Base-by-base conservation (phyloP, 2,329 filamentous ascomycete species). In the Xylaria sp. region DNA sequence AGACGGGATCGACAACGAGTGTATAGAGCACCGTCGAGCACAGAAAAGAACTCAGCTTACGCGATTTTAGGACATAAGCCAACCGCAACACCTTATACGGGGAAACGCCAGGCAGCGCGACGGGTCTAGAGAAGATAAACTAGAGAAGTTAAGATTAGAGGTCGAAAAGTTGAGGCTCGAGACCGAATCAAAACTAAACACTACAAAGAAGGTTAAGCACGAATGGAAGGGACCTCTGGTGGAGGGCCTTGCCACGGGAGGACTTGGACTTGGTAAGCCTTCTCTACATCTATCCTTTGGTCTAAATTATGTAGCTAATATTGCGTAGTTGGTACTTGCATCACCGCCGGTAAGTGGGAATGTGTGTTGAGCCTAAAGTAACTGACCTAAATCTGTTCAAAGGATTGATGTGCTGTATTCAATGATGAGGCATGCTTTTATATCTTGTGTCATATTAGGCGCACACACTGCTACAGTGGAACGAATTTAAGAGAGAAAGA, bases 301-400 rank as follows among this genome's bases (percentile, higher is more conserved):
- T 17, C 17, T 21, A 43, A 11, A 35, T 3, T 10, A 44, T 17
- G 1, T 21, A 6, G 9, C 35, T 51, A 27, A 51, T 40, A 8
- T n/a, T 10, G 4, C 13, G 25, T 8, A 63, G 43, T 40, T 13
- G 48, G 43, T 10, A 23, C 55, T 17, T 49, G 10, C 17, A 60
- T 63, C 37, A 63, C 60, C 1, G 49, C 60, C 15, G 55, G 55
- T 60, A 49, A 54, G 60, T 58, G 21, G 8, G 2, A 5, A 8
- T 21, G 15, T 47, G 15, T n/a, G n/a, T 41, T 4, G 25, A 37
- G 19, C n/a, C 17, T 3, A 5, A 35, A 6, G 15, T 4, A 11
- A 38, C 33, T 35, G 19, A n/a, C n/a, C 11, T 57, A 49, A 49
- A 17, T 41, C 3, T 25, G 5, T 13, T 41, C 38, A 21, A 11